Percentiles rank a stretch among this genome's conserved stretches.
phyloP scores from a whole-genome alignment of 202 grass and related monocot species.

The Panicum hallii region DNA sequence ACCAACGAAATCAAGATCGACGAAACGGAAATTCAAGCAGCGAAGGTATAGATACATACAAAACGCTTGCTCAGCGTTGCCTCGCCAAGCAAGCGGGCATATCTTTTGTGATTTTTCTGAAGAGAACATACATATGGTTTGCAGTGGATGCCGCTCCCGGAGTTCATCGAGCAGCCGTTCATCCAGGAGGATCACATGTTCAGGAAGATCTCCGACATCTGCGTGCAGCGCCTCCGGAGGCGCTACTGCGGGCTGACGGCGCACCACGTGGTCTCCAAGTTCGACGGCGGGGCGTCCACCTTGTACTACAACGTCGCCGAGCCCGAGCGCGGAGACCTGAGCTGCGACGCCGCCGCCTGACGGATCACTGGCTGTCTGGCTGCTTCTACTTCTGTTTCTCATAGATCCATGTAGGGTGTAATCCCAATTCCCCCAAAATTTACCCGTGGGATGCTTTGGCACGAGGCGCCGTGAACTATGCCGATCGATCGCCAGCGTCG shows the following conservation, averaged over 20 bases:
- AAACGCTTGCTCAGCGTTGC: too few relatives aligned
- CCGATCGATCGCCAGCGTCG: background rate
- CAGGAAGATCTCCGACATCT: slow-evolving; percentile 67
- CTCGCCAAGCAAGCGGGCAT: too few relatives aligned
- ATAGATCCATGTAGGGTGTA: background rate
- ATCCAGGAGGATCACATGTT: slow-evolving; percentile 73
- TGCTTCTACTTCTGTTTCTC: background rate
- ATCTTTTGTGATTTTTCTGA: too few relatives aligned
- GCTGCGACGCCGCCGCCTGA: slow-evolving; percentile 35
- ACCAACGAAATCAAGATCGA: slow-evolving; percentile 65
- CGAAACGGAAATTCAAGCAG: slow-evolving; percentile 65
- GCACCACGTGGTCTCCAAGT: slow-evolving; percentile 64
- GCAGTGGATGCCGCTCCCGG: slow-evolving; percentile 70
- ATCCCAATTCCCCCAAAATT: background rate
- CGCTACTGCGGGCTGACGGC: slow-evolving; percentile 69
- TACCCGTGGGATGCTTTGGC: too few relatives aligned
- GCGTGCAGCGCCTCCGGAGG: slow-evolving; percentile 55
- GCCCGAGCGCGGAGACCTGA: background rate
- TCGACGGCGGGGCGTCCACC: slow-evolving; percentile 67
- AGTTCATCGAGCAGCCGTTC: slow-evolving; percentile 65
- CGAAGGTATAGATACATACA: slow-evolving; percentile 48
- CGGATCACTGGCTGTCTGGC: background rate
- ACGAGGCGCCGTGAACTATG: background rate
- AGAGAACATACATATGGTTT: too few relatives aligned
- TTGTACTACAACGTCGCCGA: slow-evolving; percentile 62